Evolutionary conservation across 345 rosid species (phyloP), one percentile per base, ranked within the genome.

Genomic region (Syzygium aqueum): DNA sequence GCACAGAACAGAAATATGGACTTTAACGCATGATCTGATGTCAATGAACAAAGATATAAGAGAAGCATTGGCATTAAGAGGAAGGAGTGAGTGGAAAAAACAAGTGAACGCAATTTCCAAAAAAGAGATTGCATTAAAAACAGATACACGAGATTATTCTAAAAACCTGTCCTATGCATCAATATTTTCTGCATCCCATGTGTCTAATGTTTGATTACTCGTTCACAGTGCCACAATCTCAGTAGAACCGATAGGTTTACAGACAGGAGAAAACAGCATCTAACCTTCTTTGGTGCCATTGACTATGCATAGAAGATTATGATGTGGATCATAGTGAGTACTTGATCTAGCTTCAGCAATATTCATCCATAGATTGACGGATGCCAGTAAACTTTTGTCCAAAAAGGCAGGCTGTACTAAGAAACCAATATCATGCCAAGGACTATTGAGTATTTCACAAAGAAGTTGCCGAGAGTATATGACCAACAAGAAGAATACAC

Each of bases 351-450:
- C 94, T 87, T 94, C 86, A 67, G 96, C 92, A 89, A 84, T 93
- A 89, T 95, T 97, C 98, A 97, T 96, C 99, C 98, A 97, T 84
- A 97, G 88, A 91, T 97, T 96, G 89, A 95, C 88, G 67, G 98
- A 94, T 88, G 99, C 92, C 77, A 96, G 52, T 87, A 90, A 87
- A 88, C 94, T 94, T 86, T n/a, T 87, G 90, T 77, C 95, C 91
- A 95, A 88, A 86, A 95, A 77, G 28, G 88, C 57, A 87, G 99
- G 99, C 98, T 95, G 90, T 84, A 87, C 53, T 88, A 88, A 90
- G 77, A 51, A 83, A 92, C 86, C 61, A 85, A 89, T 84, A 43
- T 78, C 33, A 16, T 53, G 53, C 33, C 52, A 1, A 51, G 8
- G 43, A 51, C 23, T 28, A 27, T 84, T 84, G 53, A 84, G 46